These are phyloP conservation scores for Sugiyamaella mastotermitis DNA, from an alignment of 805 yeast genomes.

Conservation along the genomic window DNA sequence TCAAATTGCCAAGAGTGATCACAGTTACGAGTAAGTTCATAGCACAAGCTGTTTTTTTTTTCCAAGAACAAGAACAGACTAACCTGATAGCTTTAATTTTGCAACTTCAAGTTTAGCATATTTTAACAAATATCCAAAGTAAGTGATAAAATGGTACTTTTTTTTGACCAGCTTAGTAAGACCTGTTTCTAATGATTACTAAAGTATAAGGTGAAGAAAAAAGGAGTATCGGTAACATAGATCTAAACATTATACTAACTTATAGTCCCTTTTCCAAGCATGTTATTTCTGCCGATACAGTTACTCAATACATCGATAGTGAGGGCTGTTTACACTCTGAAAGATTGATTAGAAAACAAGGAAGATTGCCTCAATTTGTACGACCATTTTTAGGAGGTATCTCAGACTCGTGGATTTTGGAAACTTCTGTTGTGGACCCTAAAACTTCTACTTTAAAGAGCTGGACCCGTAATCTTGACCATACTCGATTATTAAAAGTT, in stretches of 20 bases:
- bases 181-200: too few relatives aligned
- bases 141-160: too few relatives aligned
- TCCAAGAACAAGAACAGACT: background rate
- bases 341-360: constrained; percentile 68
- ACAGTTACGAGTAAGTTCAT: constrained; percentile 42
- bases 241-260: background rate
- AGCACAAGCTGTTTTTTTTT: background rate
- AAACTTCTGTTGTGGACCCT: constrained; percentile 70
- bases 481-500: constrained; percentile 66
- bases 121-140: constrained; percentile 63
- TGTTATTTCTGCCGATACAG: constrained; percentile 76
- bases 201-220: too few relatives aligned
- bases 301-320: constrained; percentile 51
- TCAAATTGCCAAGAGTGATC: constrained; percentile 50
- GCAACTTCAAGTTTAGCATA: constrained; percentile 70
- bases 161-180: too few relatives aligned
- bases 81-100: constrained; percentile 41
- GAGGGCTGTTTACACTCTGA: constrained; percentile 67
- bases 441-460: constrained; percentile 46
- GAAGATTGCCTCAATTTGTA: constrained; percentile 75
- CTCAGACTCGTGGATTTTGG: constrained; percentile 75
- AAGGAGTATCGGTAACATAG: constrained; percentile 15
- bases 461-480: constrained; percentile 80
- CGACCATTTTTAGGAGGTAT: constrained; percentile 66
- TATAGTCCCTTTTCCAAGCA: constrained; percentile 80